These are phyloP conservation scores for Lipomyces mesembrius DNA, from an alignment of 805 yeast genomes.

Conservation along the genomic window DNA sequence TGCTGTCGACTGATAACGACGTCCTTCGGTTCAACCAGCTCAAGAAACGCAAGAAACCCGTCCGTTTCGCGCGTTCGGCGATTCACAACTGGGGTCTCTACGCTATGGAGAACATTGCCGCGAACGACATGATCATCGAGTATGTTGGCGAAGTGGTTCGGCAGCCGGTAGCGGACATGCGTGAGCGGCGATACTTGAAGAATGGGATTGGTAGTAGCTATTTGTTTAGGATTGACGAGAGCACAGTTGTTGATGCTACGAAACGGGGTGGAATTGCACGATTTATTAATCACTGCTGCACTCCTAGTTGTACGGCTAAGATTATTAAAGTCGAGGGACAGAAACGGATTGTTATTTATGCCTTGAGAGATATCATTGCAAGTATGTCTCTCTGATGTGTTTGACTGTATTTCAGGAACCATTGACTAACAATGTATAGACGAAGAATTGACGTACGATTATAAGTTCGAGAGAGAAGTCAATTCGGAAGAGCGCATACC, in stretches of 20 bases:
- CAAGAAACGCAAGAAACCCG: constrained; percentile 88
- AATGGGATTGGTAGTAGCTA: constrained; percentile 97
- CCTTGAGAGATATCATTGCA: constrained; percentile 81
- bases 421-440: constrained; percentile 32
- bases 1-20: constrained; percentile 81
- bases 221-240: constrained; percentile 88
- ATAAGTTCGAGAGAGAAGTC: constrained; percentile 76
- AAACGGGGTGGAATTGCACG: constrained; percentile 97
- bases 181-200: constrained; percentile 82
- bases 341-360: constrained; percentile 92
- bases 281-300: constrained; percentile 95
- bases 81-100: constrained; percentile 98
- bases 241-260: constrained; percentile 95
- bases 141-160: constrained; percentile 95
- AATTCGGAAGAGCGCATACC: constrained; percentile 46
- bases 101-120: constrained; percentile 94
- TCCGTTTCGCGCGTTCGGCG: constrained; percentile 94
- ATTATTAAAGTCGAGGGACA: constrained; percentile 93
- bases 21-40: constrained; percentile 81
- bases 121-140: constrained; percentile 95
- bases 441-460: constrained; percentile 89
- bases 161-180: constrained; percentile 89
- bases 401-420: background rate
- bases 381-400: constrained; percentile 55
- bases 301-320: constrained; percentile 96